Evolutionary conservation across 306 rosid genomes (phyloP).

Genomic region (Lablab purpureus): DNA sequence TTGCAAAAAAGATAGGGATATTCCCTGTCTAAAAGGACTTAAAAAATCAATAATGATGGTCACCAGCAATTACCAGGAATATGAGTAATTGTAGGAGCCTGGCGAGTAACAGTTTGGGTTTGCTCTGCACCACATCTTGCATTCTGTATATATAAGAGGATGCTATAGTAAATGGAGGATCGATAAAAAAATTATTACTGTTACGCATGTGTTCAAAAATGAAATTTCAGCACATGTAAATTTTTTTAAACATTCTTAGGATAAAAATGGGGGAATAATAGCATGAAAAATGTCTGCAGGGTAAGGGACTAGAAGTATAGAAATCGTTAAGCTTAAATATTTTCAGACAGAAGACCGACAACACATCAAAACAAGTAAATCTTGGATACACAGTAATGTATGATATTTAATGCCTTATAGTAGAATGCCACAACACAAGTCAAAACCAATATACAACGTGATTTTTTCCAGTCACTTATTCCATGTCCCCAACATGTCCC

Average conservation of each 20-base stretch:
- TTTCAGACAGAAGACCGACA: conserved; percentile 1
- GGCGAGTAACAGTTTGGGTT: conserved; percentile 85
- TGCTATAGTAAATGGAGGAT: conserved; percentile 14
- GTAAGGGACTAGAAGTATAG: conserved; percentile 8
- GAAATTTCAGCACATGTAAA: not conserved
- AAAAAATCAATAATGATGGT: not conserved
- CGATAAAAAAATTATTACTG: not conserved
- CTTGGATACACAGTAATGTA: conserved; percentile 3
- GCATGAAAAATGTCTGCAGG: conserved; percentile 13
- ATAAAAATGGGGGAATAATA: conserved; percentile 31
- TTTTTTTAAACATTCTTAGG: not conserved
- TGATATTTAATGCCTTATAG: conserved; percentile 22
- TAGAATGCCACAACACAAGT: not conserved
- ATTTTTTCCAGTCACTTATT: conserved; percentile 10
- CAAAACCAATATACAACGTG: conserved; percentile 1
- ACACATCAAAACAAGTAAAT: conserved; percentile 5
- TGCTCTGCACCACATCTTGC: conserved; percentile 89
- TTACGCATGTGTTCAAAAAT: conserved; percentile 13
- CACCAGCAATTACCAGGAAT: conserved; percentile 72
- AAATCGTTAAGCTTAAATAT: conserved; percentile 5
- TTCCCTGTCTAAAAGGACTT: conserved; percentile 11
- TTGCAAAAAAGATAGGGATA: not conserved
- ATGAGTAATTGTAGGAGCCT: conserved; percentile 96
- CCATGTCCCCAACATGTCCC: not conserved
- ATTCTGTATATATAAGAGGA: conserved; percentile 58